These are phyloP conservation scores for Termitomyces sp. DNA, from an alignment of 768 basidiomycete genomes.

Conservation along the genomic window DNA sequence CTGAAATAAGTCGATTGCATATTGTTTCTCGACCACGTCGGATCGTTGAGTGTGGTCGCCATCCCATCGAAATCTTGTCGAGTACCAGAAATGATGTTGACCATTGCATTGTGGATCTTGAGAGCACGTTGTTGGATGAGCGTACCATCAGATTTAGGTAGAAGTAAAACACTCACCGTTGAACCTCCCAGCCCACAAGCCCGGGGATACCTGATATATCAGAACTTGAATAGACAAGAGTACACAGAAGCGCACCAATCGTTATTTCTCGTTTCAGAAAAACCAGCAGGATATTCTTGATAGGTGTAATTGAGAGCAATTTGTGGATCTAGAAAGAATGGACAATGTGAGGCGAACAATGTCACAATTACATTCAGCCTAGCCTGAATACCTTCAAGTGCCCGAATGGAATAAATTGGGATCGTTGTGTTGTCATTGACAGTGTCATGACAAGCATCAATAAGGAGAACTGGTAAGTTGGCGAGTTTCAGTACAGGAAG, in stretches of 20 bases:
- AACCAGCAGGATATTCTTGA: slow-evolving; percentile 22
- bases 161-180: slow-evolving; percentile 13
- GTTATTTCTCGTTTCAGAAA: slow-evolving; percentile 18
- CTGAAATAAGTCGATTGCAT: slow-evolving; percentile 23
- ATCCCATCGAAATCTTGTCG: slow-evolving; percentile 20
- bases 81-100: slow-evolving; percentile 22
- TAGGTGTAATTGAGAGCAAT: slow-evolving; percentile 23
- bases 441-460: slow-evolving; percentile 23
- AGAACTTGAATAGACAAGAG: background rate
- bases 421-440: slow-evolving; percentile 22
- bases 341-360: background rate
- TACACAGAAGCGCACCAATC: slow-evolving; percentile 15
- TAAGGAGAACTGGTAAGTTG: slow-evolving; percentile 17
- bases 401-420: slow-evolving; percentile 17
- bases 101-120: slow-evolving; percentile 23
- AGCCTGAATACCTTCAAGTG: slow-evolving; percentile 17
- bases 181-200: slow-evolving; percentile 24
- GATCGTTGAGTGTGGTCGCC: slow-evolving; percentile 19
- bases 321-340: slow-evolving; percentile 15
- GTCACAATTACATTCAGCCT: background rate
- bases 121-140: background rate
- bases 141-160: background rate
- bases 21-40: slow-evolving; percentile 20
- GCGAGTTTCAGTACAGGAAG: too few species aligned
- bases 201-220: slow-evolving; percentile 20